phyloP scores from a whole-genome alignment of 2,329 filamentous ascomycete genomes.

The Colletotrichum zoysiae region DNA sequence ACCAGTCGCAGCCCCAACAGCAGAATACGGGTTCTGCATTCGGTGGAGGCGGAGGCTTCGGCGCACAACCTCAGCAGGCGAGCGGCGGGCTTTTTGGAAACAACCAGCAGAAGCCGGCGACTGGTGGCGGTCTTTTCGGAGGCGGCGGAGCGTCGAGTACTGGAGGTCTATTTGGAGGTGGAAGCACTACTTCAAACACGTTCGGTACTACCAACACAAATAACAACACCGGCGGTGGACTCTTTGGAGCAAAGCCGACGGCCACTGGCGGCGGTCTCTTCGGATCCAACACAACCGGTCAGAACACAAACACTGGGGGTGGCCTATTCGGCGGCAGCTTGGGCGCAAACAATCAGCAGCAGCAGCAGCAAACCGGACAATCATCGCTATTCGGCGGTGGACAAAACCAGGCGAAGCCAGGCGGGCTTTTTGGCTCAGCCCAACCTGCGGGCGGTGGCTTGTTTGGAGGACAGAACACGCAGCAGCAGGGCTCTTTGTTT shows the following conservation, averaged over 20 bases:
- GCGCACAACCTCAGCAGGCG: conserved; percentile 44
- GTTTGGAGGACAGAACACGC: conserved; percentile 65
- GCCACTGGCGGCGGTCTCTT: conserved; percentile 63
- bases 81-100: conserved; percentile 48
- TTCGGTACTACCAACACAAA: conserved; percentile 60
- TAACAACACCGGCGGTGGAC: conserved; percentile 50
- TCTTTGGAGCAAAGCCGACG: conserved; percentile 58
- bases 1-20: conserved; percentile 44
- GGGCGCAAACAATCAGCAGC: conserved; percentile 48
- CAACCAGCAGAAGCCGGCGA: conserved; percentile 41
- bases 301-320: conserved; percentile 49
- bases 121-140: conserved; percentile 41
- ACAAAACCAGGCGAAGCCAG: conserved; percentile 67
- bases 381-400: conserved; percentile 64
- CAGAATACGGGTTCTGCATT: conserved; percentile 45
- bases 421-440: conserved; percentile 65
- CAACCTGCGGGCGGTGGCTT: conserved; percentile 61
- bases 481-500: conserved; percentile 62
- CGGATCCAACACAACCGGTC: conserved; percentile 49
- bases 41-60: conserved; percentile 45
- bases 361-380: conserved; percentile 55
- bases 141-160: conserved; percentile 48
- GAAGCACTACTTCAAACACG: conserved; percentile 52
- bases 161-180: conserved; percentile 55
- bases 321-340: conserved; percentile 67